Conservation (phyloP, 1,284 basidiomycete species). For the Tilletia caries region DNA sequence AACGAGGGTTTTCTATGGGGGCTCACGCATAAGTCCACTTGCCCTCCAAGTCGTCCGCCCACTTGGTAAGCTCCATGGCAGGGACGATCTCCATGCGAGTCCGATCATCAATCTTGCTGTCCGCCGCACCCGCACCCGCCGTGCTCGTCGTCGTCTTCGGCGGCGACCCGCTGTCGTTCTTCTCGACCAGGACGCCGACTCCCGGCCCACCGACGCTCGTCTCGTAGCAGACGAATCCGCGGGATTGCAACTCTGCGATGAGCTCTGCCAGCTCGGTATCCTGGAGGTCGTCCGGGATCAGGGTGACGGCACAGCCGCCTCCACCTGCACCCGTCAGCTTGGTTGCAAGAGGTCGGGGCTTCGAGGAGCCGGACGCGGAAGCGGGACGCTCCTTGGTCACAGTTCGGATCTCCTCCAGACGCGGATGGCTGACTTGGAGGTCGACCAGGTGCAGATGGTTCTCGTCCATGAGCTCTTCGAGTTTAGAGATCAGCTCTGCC, state of each 20-base stretch:
- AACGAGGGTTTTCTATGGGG: no score
- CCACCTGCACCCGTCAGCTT: slow-evolving; percentile 99
- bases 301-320: slow-evolving; percentile 92
- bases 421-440: slow-evolving; percentile 89
- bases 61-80: neutral
- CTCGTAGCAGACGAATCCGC: slow-evolving; percentile 79
- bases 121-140: neutral
- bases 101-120: neutral
- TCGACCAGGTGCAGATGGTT: slow-evolving; percentile 82
- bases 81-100: slow-evolving; percentile 4
- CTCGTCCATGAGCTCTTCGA: slow-evolving; percentile 64
- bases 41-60: neutral
- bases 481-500: slow-evolving; percentile 19
- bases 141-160: neutral
- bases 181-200: slow-evolving; percentile 69
- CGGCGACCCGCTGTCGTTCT: neutral
- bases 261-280: slow-evolving; percentile 29
- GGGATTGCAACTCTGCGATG: slow-evolving; percentile 38
- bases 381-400: slow-evolving; percentile 58
- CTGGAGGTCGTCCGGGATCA: slow-evolving; percentile 75
- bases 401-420: slow-evolving; percentile 75
- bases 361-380: neutral
- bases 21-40: slow-evolving; percentile 3
- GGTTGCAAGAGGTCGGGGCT: slow-evolving; percentile 66
- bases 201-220: slow-evolving; percentile 90